Evolutionary conservation across 2,329 filamentous ascomycete species (phyloP), one percentile per base, ranked within the genome.

Genomic region (Cladosporium halotolerans): DNA sequence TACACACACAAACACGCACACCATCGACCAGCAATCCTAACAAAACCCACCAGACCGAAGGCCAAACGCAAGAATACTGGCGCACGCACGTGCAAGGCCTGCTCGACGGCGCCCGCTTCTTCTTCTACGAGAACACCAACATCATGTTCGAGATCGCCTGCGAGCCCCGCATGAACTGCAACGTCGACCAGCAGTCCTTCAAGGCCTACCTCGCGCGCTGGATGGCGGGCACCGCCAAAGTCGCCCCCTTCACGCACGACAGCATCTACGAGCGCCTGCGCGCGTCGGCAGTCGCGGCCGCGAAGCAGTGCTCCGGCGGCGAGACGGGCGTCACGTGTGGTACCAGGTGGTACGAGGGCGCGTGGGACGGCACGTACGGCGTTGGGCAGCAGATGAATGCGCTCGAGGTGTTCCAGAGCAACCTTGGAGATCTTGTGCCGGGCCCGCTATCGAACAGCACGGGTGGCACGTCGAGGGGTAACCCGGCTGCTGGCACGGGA

Each of bases 341-440:
- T 3, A 72, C 68, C 34, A 65, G 67, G 13, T 77, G 74, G 74
- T 66, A 62, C 14, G 56, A 65, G 9, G 68, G 62, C 6, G 62
- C 58, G 1, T 74, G 71, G 58, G 79, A 81, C 60, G 71, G 74
- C 3, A 68, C 66, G 1, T 63, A 66, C 9, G 79, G 80, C 7
- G 78, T 80, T 1, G 79, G 79, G 2, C 76, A 82, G 63, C 76
- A 81, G 66, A 80, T 83, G 77, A 75, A 73, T 45, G 79, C 77
- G 0, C 69, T 83, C 6, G 77, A 77, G 45, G 72, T 77, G 45
- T 73, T 82, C 48, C 66, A 72, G 53, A 72, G 71, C 34, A 66
- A 73, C 45, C 65, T 70, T 23, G 70, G 77, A 9, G 58, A 68
- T 10, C 54, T 61, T 8, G 68, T 73, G 0, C 57, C 63, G 4